Base-by-base conservation (phyloP, 179 eudicot genomes). In the Silene noctiflora region DNA sequence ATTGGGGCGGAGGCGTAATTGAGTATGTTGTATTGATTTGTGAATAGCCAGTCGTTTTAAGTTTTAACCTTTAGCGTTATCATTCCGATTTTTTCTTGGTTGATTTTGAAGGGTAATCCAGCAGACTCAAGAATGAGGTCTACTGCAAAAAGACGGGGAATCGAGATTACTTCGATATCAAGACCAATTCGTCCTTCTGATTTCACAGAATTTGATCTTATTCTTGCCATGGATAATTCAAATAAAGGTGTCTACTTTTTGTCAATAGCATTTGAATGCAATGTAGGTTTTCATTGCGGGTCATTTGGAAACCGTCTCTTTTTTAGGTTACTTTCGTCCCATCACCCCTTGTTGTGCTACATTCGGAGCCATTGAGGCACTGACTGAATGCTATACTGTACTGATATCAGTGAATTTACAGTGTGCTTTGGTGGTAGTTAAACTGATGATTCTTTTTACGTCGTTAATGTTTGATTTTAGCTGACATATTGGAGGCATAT, bases 91-190 rank as follows among this genome's bases (percentile, higher is more conserved):
- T 80, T 71, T 65, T 44, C 6, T 20, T 64, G 55, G 13, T 29
- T 55, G 60, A 71, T 22, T 73, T 14, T 78, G 66, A 81, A 93
- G 99, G 99, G 99, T 73, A 83, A 89, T 84, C 88, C 88, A 78
- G 99, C 99, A 19, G 97, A 95, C 69, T 84, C 95, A 46, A 86
- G 99, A 73, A 95, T 95, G 99, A 88, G 95, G 80, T 84, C 97
- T 44, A 86, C 97, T 72, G 93, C 99, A 29, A 91, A 89, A 71
- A 87, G 83, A 81, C 96, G 99, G 75, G 97, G 96, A 69, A 76
- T 95, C 81, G 88, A 84, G 85, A 91, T 95, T 77, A 91, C 97
- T 72, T 93, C 99, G 1, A 55, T 83, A 21, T 95, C 99, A 51
- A 89, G 99, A 84, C 95, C 93, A 24, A 89, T 93, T 69, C 81